phyloP scores from a whole-genome alignment of 257 asterid species.

The Solanum appendiculatum region DNA sequence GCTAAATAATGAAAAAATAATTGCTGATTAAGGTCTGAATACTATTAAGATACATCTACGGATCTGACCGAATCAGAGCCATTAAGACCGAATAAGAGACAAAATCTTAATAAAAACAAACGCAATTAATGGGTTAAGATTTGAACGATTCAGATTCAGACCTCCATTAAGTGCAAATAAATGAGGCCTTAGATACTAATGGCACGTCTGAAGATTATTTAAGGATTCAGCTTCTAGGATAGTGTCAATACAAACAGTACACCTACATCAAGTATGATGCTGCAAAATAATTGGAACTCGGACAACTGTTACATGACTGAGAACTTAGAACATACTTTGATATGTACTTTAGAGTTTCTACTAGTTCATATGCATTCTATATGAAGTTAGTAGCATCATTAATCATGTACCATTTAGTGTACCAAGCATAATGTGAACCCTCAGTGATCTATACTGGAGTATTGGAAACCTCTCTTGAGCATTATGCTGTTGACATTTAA shows the following conservation, averaged over 20 bases:
- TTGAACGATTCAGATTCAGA: too few species aligned
- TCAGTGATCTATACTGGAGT: not conserved
- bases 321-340: not conserved
- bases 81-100: too few species aligned
- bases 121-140: too few species aligned
- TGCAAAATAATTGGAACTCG: not conserved
- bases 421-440: not conserved
- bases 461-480: not conserved
- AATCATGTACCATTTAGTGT: not conserved
- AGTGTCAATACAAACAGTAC: not conserved
- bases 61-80: too few species aligned
- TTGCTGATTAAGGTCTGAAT: too few species aligned
- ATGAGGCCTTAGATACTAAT: not conserved
- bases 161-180: too few species aligned
- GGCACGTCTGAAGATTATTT: not conserved
- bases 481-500: not conserved
- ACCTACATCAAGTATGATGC: not conserved
- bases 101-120: too few species aligned
- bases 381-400: not conserved
- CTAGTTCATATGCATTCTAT: not conserved
- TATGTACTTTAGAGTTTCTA: not conserved
- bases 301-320: not conserved
- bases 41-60: too few species aligned
- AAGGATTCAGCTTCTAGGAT: not conserved
- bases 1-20: too few species aligned